These are phyloP conservation scores for Pseudogymnoascus sp. DNA, from an alignment of 2,329 filamentous ascomycete genomes.

Conservation along the genomic window DNA sequence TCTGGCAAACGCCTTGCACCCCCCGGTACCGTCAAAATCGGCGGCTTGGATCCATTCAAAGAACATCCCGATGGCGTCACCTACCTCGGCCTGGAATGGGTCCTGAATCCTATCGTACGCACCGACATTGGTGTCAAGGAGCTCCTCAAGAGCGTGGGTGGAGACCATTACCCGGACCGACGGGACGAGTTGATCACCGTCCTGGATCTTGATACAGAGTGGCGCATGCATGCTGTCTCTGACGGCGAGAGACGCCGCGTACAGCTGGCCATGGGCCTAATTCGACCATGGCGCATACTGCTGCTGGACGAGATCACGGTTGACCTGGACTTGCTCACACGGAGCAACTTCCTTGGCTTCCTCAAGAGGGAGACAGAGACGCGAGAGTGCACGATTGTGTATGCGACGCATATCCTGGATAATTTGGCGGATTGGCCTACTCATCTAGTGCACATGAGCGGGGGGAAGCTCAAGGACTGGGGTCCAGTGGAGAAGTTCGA, in stretches of 20 bases:
- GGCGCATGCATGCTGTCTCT: conserved; percentile 93
- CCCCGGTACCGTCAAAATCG: conserved; percentile 63
- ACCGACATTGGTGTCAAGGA: conserved; percentile 89
- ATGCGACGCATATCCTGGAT: conserved; percentile 94
- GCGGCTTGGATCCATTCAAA: conserved; percentile 85
- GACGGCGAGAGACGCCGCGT: conserved; percentile 89
- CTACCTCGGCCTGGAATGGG: conserved; percentile 96
- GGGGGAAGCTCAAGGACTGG: conserved; percentile 83
- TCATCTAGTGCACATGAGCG: conserved; percentile 90
- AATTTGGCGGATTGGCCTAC: conserved; percentile 93
- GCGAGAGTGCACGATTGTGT: conserved; percentile 83
- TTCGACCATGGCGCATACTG: conserved; percentile 85
- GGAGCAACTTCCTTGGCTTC: conserved; percentile 79
- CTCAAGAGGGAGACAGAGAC: conserved; percentile 78
- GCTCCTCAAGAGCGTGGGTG: conserved; percentile 77
- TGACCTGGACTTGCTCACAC: conserved; percentile 80
- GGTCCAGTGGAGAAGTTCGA: conserved; percentile 65
- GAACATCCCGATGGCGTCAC: conserved; percentile 86
- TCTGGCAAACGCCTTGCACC: conserved; percentile 92
- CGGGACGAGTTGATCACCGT: conserved; percentile 82
- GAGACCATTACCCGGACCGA: conserved; percentile 71
- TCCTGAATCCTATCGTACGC: conserved; percentile 90
- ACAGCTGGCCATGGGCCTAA: conserved; percentile 89
- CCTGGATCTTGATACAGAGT: conserved; percentile 82
- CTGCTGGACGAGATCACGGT: conserved; percentile 96